Evolutionary conservation across 2,329 filamentous ascomycete species (phyloP), one percentile per base, ranked within the genome.

Genomic region (Arachnomyces sp.): DNA sequence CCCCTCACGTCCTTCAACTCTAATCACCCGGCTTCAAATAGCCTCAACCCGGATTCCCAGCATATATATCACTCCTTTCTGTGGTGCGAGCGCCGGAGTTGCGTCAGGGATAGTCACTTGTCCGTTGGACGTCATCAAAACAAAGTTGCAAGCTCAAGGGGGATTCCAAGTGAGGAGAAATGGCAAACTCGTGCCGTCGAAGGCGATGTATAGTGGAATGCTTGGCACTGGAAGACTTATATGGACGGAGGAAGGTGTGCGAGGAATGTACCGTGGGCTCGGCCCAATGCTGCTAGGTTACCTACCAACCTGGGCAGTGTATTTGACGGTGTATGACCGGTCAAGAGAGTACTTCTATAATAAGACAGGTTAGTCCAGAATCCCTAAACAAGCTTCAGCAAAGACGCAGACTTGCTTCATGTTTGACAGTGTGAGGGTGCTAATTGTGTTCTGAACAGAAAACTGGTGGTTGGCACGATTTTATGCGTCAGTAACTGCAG

Each of bases 121-220:
- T 62, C 92, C 92, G 31, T 80, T 98, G 52, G 92, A 98, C 71
- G 92, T 98, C 47, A 96, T 98, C 66, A 98, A 98, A 71, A 98
- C 92, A 33, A 96, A 95, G 65, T 68, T 98, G 45, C 92, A 98
- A 63, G 90, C 89, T 12, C 92, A 96, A 62, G 90, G 90, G 48
- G 86, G 87, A 14, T 93, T 94, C 63, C 53, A 73, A 63, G 50
- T 64, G 63, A 57, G 73, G 18, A 60, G 65, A 45, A 56, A 60
- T 35, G 63, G 61, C 33, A 52, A 60, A 21, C 38, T 59, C 17
- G 51, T 61, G 15, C 63, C 68, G n/a, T 60, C 72, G 7, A 72
- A 68, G 37, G 65, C 67, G 14, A 62, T 92, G 36, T 98, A 98
- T 61, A 81, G 83, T 47, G 92, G 92, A 5, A 75, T 98, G 55